A percentile compares a stretch with the other conserved stretches of the same genome.
Conservation (phyloP, 306 rosid species). For the Citrullus amarus region DNA sequence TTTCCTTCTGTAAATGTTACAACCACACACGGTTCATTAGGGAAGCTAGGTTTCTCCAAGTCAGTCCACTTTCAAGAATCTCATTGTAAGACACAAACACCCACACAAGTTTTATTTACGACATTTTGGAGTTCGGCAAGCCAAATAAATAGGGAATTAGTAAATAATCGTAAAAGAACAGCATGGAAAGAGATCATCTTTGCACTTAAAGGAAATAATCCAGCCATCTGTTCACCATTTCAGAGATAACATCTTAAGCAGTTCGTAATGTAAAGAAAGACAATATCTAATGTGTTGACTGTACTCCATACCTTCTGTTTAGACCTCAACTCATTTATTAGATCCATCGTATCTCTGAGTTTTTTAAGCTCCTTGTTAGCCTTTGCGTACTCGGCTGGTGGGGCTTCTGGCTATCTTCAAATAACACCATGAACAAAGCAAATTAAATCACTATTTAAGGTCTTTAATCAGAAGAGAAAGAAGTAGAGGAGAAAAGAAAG, state of each 20-base stretch:
- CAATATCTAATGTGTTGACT: neutral
- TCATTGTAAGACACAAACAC: neutral
- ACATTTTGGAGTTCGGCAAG: neutral
- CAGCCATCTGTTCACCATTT: neutral
- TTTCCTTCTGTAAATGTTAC: neutral
- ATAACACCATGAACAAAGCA: slow-evolving; percentile 19
- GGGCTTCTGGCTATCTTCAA: slow-evolving; percentile 81
- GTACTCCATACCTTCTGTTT: slow-evolving; percentile 50
- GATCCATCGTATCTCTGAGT: slow-evolving; percentile 50
- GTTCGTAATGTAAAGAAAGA: neutral
- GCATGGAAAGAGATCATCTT: neutral
- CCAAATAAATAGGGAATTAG: neutral
- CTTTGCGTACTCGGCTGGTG: slow-evolving; percentile 66
- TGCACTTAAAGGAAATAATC: neutral
- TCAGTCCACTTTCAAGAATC: neutral
- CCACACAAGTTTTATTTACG: neutral
- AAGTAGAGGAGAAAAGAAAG: neutral
- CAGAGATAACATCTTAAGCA: neutral
- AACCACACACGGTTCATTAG: neutral
- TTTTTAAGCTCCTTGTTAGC: slow-evolving; percentile 88
- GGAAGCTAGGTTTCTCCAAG: neutral
- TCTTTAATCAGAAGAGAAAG: neutral
- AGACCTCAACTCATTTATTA: slow-evolving; percentile 52
- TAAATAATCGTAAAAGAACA: neutral
- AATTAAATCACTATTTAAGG: neutral